phyloP scores from a whole-genome alignment of 257 asterid genomes.

The Gentiana macrophylla region DNA sequence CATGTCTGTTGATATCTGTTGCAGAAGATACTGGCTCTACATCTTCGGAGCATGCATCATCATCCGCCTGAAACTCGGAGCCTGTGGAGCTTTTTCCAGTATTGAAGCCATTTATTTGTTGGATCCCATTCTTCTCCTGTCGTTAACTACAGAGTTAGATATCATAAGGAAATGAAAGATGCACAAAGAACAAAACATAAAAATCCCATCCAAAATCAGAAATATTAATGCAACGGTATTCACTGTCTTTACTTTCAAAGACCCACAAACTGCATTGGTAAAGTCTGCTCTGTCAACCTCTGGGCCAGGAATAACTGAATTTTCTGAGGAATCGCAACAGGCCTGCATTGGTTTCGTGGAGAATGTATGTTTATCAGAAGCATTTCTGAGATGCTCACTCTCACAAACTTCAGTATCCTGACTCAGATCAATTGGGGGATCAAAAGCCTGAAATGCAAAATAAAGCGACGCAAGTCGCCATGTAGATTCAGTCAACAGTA shows the following conservation, averaged over 20 bases:
- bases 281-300: constrained; percentile 23
- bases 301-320: constrained; percentile 19
- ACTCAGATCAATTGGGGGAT: constrained; percentile 90
- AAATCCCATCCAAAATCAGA: constrained; percentile 10
- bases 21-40: constrained; percentile 20
- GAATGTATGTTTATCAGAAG: constrained; percentile 21
- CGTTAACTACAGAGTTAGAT: constrained; percentile 74
- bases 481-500: background rate
- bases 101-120: constrained; percentile 16
- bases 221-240: constrained; percentile 29
- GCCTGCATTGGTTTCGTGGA: constrained; percentile 26
- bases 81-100: constrained; percentile 26
- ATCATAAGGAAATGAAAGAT: constrained; percentile 53
- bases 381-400: constrained; percentile 26
- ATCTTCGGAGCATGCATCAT: constrained; percentile 19
- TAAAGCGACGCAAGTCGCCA: constrained; percentile 3
- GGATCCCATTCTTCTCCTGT: constrained; percentile 67
- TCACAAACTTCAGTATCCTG: constrained; percentile 37
- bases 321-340: constrained; percentile 22
- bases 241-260: constrained; percentile 25
- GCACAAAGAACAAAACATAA: constrained; percentile 19
- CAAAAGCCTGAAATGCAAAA: constrained; percentile 67
- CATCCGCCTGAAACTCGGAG: constrained; percentile 19
- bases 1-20: constrained; percentile 43
- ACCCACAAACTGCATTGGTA: constrained; percentile 15